Evolutionary conservation across 179 eudicot genomes (phyloP).

Genomic region (Beta macrorhiza): DNA sequence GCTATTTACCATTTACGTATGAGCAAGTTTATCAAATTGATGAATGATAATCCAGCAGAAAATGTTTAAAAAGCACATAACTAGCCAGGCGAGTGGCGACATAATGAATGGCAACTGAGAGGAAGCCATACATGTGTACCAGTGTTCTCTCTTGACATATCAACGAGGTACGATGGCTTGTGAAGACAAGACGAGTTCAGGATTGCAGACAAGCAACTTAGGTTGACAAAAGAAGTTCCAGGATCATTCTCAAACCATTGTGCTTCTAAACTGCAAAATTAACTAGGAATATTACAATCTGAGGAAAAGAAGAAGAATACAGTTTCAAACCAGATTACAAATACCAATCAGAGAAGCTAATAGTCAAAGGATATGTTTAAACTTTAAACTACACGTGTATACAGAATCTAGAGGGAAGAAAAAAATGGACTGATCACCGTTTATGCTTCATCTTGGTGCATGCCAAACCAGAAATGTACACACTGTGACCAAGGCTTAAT

Average conservation of each 20-base stretch:
- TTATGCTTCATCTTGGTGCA: slow-evolving; percentile 54
- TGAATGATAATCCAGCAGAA: neutral
- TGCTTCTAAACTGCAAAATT: slow-evolving; percentile 66
- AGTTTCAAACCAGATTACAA: neutral
- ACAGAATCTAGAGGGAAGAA: neutral
- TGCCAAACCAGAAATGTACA: slow-evolving; percentile 70
- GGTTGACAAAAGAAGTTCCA: slow-evolving; percentile 64
- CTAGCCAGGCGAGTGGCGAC: neutral
- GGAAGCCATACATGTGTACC: slow-evolving; percentile 55
- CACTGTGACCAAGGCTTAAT: slow-evolving; percentile 70
- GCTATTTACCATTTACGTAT: neutral
- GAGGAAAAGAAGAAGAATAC: neutral
- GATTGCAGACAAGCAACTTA: slow-evolving; percentile 89
- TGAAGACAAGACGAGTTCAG: slow-evolving; percentile 90
- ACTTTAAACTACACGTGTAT: neutral
- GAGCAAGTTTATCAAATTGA: neutral
- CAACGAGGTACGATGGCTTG: slow-evolving; percentile 52
- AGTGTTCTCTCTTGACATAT: slow-evolving; percentile 47
- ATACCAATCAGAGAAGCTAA: neutral
- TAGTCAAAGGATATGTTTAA: neutral
- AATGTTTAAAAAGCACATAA: neutral
- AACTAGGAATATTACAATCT: slow-evolving; percentile 16
- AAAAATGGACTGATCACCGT: slow-evolving; percentile 40
- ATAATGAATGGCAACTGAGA: neutral
- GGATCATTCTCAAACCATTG: slow-evolving; percentile 67